Conservation (phyloP, 139 green algal genomes). For the Coelastrella sp. region DNA sequence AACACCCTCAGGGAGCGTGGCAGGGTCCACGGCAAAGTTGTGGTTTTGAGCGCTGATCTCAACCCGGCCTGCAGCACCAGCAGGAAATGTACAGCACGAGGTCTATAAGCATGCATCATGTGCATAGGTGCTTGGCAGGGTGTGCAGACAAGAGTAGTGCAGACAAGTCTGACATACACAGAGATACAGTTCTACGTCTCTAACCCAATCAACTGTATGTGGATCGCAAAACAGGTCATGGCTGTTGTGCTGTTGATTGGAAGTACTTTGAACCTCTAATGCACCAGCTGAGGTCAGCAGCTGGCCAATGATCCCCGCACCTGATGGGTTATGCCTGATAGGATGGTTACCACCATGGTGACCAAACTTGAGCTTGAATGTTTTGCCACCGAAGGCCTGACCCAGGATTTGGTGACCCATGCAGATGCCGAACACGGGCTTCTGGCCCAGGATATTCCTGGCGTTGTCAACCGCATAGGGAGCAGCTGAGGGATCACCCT, state of each 20-base stretch:
- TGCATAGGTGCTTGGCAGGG: too few species aligned
- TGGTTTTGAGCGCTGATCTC: conserved; percentile 98
- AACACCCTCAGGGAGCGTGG: conserved; percentile 87
- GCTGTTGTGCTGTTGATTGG: too few species aligned
- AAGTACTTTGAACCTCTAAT: too few species aligned
- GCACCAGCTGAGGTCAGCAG: too few species aligned
- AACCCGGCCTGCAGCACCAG: conserved; percentile 75
- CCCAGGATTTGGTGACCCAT: conserved; percentile 99
- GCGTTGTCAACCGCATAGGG: conserved; percentile 98
- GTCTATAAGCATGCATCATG: too few species aligned
- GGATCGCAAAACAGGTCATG: too few species aligned
- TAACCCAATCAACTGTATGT: too few species aligned
- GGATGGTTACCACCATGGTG: conserved; percentile 99
- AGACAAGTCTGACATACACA: too few species aligned
- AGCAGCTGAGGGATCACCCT: conserved; percentile 97
- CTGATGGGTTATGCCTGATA: conserved; percentile 84
- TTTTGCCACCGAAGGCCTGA: conserved; percentile 95
- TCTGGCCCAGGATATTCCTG: conserved; percentile 93
- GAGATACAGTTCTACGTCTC: too few species aligned
- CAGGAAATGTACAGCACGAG: too few species aligned
- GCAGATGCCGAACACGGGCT: conserved; percentile 99
- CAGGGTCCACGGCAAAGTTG: conserved; percentile 99
- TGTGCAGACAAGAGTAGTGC: too few species aligned
- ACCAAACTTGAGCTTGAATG: conserved; percentile 99
- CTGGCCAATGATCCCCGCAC: conserved; percentile 16